Base-by-base conservation (phyloP, 2,329 filamentous ascomycete species). In the Hypoxylon sp. region DNA sequence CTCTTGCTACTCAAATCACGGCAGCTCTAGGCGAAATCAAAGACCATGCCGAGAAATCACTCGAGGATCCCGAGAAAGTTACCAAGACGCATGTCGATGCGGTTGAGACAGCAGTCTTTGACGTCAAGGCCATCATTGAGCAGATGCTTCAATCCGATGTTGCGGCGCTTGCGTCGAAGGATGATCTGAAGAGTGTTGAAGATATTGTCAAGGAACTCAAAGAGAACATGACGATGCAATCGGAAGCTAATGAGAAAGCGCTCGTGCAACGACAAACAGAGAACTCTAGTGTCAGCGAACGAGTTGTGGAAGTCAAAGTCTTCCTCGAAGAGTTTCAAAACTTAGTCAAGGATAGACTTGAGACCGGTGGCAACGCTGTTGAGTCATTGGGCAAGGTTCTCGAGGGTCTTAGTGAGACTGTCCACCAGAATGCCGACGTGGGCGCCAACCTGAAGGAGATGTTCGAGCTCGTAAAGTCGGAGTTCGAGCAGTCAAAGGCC, bases 201-300 rank as follows among this genome's bases (percentile, higher is more conserved):
- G 84, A 87, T n/a, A 83, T 90, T 61, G 81, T 95, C 68, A 89
- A 87, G 65, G 89, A 92, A 47, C 88, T 91, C 74, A 89, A 90
- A 67, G 90, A 91, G 70, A 88, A 84, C 67, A 79, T 89, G 17
- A 85, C 90, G 32, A 79, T 82, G 2, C 89, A 94, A 57, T 88
- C 91, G 48, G 89, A 92, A 44, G 82, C 91, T 22, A 93, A 90
- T 15, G 88, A 88, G 1, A 92, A 92, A 77, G 90, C 91, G 0
- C 90, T 95, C 47, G 92, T 95, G 55, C 90, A 94, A 62, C 90
- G 93, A 24, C 93, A 94, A 73, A 86, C 90, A 46, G 94, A 97
- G 75, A 93, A 92, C 56, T 89, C 90, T 20, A 89, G 88, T 13
- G 87, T 97, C 22, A 85, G 90, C 13, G 90, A 94, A 63, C 89